phyloP scores from a whole-genome alignment of 2,329 filamentous ascomycete genomes.

The Ilyonectria destructans region DNA sequence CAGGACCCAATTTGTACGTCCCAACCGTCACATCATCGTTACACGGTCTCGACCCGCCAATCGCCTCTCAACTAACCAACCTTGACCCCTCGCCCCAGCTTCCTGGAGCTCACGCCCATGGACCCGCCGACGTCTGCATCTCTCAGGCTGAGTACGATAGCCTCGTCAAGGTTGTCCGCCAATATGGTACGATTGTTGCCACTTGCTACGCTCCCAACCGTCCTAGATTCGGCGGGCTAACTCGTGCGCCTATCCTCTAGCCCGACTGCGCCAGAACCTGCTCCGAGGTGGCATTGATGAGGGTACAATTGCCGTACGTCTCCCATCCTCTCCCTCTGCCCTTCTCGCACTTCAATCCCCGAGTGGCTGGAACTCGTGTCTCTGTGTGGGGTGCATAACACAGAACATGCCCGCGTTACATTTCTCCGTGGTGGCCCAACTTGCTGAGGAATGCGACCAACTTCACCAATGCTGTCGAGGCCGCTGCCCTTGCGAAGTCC shows the following conservation, averaged over 20 bases:
- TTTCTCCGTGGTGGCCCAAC: background rate
- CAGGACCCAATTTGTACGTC: slow-evolving; percentile 22
- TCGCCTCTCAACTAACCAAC: slow-evolving; percentile 13
- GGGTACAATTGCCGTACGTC: slow-evolving; percentile 63
- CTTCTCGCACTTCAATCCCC: background rate
- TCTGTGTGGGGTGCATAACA: background rate
- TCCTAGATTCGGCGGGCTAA: slow-evolving; percentile 18
- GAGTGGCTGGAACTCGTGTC: background rate
- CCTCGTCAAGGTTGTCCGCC: slow-evolving; percentile 66
- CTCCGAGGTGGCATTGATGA: slow-evolving; percentile 65
- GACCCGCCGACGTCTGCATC: slow-evolving; percentile 65
- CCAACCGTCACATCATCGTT: background rate
- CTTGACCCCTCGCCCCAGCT: slow-evolving; percentile 17
- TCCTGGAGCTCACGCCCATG: slow-evolving; percentile 7
- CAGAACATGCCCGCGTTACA: background rate
- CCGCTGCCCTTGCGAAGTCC: background rate
- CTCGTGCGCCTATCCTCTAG: slow-evolving; percentile 25
- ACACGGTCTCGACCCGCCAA: slow-evolving; percentile 6
- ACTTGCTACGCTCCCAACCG: background rate
- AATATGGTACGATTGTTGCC: slow-evolving; percentile 67
- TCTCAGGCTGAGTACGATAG: slow-evolving; percentile 74
- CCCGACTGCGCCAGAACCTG: slow-evolving; percentile 60
- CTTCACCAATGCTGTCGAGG: background rate
- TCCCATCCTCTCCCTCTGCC: background rate
- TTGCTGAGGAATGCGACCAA: background rate